phyloP scores from a whole-genome alignment of 2,329 filamentous ascomycete species.

The Aspergillus bombycis region DNA sequence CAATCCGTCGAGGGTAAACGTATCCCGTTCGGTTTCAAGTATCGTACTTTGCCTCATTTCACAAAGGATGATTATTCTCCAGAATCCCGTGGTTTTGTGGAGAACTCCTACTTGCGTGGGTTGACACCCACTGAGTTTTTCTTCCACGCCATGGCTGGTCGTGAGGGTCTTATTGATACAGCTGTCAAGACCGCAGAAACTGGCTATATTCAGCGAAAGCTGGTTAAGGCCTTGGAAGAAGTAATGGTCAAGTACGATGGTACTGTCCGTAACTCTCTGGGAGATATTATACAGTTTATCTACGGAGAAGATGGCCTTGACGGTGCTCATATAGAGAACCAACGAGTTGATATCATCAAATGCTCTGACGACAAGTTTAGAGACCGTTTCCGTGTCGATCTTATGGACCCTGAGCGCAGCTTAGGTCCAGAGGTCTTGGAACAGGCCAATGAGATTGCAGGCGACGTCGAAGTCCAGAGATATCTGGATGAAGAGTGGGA shows the following conservation, averaged over 20 bases:
- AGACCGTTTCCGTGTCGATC: conserved; percentile 80
- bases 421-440: conserved; percentile 75
- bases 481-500: conserved; percentile 90
- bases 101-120: conserved; percentile 97
- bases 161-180: conserved; percentile 99
- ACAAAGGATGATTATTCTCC: conserved; percentile 99
- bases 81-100: conserved; percentile 94
- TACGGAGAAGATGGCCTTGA: conserved; percentile 98
- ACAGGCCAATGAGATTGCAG: conserved; percentile 81
- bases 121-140: conserved; percentile 96
- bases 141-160: conserved; percentile 99
- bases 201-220: conserved; percentile 96
- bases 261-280: conserved; percentile 93
- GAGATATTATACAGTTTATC: conserved; percentile 94
- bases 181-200: conserved; percentile 99
- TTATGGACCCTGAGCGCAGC: conserved; percentile 70
- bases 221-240: conserved; percentile 97
- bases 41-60: conserved; percentile 94
- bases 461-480: conserved; percentile 83
- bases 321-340: conserved; percentile 89
- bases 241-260: conserved; percentile 97
- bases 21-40: conserved; percentile 99
- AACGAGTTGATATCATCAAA: conserved; percentile 83
- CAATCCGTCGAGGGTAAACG: conserved; percentile 98
- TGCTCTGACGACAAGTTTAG: conserved; percentile 78